Evolutionary conservation across 2,329 filamentous ascomycete genomes (phyloP).

Genomic region (Talaromyces piceae): DNA sequence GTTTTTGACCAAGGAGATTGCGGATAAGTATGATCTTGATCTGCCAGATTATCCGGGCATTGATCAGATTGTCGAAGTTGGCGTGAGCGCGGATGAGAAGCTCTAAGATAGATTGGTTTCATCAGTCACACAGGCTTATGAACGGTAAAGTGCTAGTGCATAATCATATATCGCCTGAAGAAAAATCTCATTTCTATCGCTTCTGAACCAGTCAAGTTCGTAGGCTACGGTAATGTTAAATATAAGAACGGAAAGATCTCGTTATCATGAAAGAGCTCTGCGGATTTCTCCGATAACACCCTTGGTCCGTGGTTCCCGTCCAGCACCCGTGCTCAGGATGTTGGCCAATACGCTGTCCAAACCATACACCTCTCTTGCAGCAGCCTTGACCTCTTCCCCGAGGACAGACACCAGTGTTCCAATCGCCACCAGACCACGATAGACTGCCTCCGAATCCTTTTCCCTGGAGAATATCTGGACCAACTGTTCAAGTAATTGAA

Average conservation of each 20-base stretch:
- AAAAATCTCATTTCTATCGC: not conserved
- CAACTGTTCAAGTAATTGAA: conserved; percentile 55
- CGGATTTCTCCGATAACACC: conserved; percentile 53
- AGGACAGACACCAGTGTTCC: conserved; percentile 64
- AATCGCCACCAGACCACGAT: conserved; percentile 70
- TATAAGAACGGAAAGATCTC: not conserved
- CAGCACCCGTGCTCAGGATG: conserved; percentile 41
- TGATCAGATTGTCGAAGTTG: conserved; percentile 81
- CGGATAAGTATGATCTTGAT: conserved; percentile 79
- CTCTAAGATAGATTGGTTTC: conserved; percentile 15
- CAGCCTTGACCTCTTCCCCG: conserved; percentile 51
- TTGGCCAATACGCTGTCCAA: conserved; percentile 41
- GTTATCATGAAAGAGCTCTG: conserved; percentile 30
- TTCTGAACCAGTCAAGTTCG: not conserved
- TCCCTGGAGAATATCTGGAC: conserved; percentile 57
- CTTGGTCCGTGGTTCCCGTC: conserved; percentile 55
- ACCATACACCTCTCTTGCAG: conserved; percentile 51
- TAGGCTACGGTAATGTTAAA: not conserved
- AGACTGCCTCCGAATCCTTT: conserved; percentile 74
- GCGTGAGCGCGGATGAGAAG: conserved; percentile 29
- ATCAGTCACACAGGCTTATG: conserved; percentile 19
- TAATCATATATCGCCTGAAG: not conserved
- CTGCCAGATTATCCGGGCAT: conserved; percentile 75
- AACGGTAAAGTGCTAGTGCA: not conserved
- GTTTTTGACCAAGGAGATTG: conserved; percentile 72